Base-by-base conservation (phyloP, 192 early-diverging fungal genomes). In the Phlyctochytrium bullatum region DNA sequence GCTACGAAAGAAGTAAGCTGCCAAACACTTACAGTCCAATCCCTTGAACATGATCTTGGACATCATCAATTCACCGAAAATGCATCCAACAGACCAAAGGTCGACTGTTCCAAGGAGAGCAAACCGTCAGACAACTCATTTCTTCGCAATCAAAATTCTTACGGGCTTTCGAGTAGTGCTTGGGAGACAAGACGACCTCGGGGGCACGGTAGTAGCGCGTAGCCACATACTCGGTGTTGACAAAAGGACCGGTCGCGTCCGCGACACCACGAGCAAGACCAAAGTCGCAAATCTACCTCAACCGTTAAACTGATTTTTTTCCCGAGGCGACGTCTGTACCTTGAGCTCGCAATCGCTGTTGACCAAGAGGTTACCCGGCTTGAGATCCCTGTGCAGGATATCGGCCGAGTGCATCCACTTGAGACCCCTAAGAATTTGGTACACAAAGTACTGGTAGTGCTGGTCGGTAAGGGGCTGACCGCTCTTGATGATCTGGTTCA, bases 161-260 rank as follows among this genome's bases (percentile, higher is more conserved):
- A 81, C 79, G 97, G 10, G 98, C 97, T 85, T 98, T 97, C 69
- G 95, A 97, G 77, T 99, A 99, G 74, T 90, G 91, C 72, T 94
- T 93, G 76, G 97, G 98, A 16, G 94, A 92, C 56, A 99, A 80
- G 91, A 99, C 95, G 67, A 99, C 93, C 69, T 99, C 97, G 24
- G 97, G 97, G 17, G 97, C 94, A 52, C 97, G 85, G 79, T 98
- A 99, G 95, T 95, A 99, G 68, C 97, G 80, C n/a, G 97, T 99
- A 36, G 97, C 97, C 30, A 99, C 97, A 66, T 99, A 99, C 77
- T 99, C 97, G 23, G 97, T 99, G 93, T 98, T 92, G 70, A 96
- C 70, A 52, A 51, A 66, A 64, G 86, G 87, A 54, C 94, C 91
- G 57, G 82, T 80, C 34, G 89, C 89, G 51, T 90, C 88, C 62